Conservation (phyloP, 176 grass and related monocot species). For the Rhipidocladum racemiflorum region DNA sequence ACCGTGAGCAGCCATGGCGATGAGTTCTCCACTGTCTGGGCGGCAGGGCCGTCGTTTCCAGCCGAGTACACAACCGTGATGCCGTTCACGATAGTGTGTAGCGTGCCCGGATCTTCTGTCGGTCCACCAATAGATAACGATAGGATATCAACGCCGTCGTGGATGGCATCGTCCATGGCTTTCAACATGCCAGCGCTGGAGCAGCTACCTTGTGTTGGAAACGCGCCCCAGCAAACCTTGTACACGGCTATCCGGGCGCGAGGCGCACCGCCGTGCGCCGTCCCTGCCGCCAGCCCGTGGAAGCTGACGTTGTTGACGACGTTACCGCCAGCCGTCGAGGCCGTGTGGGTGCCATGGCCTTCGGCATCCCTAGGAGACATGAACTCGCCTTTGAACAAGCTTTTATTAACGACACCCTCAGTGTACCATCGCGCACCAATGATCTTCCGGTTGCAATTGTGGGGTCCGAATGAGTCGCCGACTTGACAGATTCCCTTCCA, state of each 20-base stretch:
- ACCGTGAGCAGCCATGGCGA: constrained; percentile 4
- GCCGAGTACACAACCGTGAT: too few species aligned
- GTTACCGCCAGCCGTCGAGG: neutral
- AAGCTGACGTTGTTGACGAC: neutral
- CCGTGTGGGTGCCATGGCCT: neutral
- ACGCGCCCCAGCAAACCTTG: neutral
- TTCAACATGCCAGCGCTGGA: neutral
- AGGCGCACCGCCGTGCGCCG: neutral
- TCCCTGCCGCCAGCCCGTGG: neutral
- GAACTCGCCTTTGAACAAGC: too few species aligned
- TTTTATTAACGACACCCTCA: too few species aligned
- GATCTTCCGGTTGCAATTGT: too few species aligned
- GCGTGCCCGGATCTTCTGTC: neutral
- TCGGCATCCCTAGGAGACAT: too few species aligned
- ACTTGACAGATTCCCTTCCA: too few species aligned
- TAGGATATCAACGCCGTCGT: constrained; percentile 1
- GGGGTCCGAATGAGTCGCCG: too few species aligned
- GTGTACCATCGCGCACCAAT: too few species aligned
- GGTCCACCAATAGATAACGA: neutral
- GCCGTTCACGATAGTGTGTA: too few species aligned
- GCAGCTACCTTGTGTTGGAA: too few species aligned
- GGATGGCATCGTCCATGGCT: constrained; percentile 19
- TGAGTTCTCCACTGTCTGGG: too few species aligned
- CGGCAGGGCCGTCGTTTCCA: too few species aligned
- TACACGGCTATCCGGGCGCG: neutral